A percentile compares a stretch with the other conserved stretches of the same genome.
These are phyloP conservation scores for Xylaria digitata DNA, from an alignment of 2,329 filamentous ascomycete species.

Conservation along the genomic window DNA sequence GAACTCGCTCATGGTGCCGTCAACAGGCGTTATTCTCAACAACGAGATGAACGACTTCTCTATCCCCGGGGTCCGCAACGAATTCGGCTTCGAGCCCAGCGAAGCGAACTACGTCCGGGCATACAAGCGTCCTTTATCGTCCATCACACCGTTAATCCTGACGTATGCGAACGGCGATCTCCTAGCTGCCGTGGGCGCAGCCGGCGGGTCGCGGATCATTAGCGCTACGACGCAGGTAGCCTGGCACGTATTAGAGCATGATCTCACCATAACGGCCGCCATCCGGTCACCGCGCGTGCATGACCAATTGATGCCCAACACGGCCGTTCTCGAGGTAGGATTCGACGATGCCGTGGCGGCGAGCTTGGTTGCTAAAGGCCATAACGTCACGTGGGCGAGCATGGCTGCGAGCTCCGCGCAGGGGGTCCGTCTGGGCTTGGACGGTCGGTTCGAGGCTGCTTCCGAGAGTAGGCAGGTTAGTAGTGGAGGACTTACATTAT, in stretches of 20 bases:
- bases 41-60: slow-evolving; percentile 84
- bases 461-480: slow-evolving; percentile 79
- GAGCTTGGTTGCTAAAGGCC: slow-evolving; percentile 72
- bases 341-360: slow-evolving; percentile 74
- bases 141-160: slow-evolving; percentile 82
- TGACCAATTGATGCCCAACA: slow-evolving; percentile 83
- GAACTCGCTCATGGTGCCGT: slow-evolving; percentile 79
- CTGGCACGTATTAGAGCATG: slow-evolving; percentile 76
- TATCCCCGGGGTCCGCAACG: slow-evolving; percentile 80
- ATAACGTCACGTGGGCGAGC: slow-evolving; percentile 77
- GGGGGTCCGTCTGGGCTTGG: slow-evolving; percentile 68
- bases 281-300: slow-evolving; percentile 77
- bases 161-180: slow-evolving; percentile 52
- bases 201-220: slow-evolving; percentile 86
- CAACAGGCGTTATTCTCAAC: slow-evolving; percentile 84
- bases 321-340: slow-evolving; percentile 72
- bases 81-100: slow-evolving; percentile 86
- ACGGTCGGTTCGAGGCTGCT: slow-evolving; percentile 81
- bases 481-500: slow-evolving; percentile 70
- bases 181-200: slow-evolving; percentile 77
- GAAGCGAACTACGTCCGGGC: slow-evolving; percentile 84
- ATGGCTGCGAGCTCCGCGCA: slow-evolving; percentile 76
- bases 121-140: slow-evolving; percentile 84
- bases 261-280: slow-evolving; percentile 68
- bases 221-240: slow-evolving; percentile 80